These are phyloP conservation scores for Rhododendron griersonianum DNA, from an alignment of 148 eudicot genomes.

Conservation along the genomic window DNA sequence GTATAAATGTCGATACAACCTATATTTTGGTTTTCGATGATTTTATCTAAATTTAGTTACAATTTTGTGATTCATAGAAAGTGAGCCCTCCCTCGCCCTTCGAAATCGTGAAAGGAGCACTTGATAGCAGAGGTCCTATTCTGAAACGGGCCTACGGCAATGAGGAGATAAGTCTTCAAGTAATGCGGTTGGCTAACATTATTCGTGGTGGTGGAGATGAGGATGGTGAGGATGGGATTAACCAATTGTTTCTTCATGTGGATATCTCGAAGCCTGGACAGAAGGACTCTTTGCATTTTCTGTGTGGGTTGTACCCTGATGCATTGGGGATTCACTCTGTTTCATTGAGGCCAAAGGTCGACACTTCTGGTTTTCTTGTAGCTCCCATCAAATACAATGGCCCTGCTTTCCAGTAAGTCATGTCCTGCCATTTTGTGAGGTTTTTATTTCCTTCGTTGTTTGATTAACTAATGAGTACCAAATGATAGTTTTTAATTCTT, in stretches of 20 bases:
- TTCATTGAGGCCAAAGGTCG: slow-evolving; percentile 63
- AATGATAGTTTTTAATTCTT: not conserved
- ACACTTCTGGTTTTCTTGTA: slow-evolving; percentile 37
- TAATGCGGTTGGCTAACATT: slow-evolving; percentile 68
- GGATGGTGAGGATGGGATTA: slow-evolving; percentile 47
- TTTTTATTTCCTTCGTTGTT: not conserved
- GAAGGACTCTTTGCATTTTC: slow-evolving; percentile 58
- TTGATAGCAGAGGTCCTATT: slow-evolving; percentile 70
- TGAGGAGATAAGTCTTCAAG: slow-evolving; percentile 74
- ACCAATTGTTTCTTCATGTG: slow-evolving; percentile 81
- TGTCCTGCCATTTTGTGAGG: not conserved
- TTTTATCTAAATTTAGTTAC: not conserved
- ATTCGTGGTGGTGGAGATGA: slow-evolving; percentile 43
- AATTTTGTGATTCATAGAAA: slow-evolving; percentile 39
- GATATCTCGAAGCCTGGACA: slow-evolving; percentile 67
- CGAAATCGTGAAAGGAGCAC: slow-evolving; percentile 64
- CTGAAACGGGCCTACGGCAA: slow-evolving; percentile 48
- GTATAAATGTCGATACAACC: not conserved
- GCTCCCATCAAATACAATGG: slow-evolving; percentile 51
- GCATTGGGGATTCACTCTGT: slow-evolving; percentile 91
- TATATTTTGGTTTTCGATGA: not conserved
- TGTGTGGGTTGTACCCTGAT: slow-evolving; percentile 91
- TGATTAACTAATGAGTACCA: not conserved
- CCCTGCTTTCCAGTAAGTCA: slow-evolving; percentile 74
- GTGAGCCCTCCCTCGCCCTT: slow-evolving; percentile 69